These are phyloP conservation scores for Annona squamosa DNA, from an alignment of 164 flowering plant species.

Conservation along the genomic window DNA sequence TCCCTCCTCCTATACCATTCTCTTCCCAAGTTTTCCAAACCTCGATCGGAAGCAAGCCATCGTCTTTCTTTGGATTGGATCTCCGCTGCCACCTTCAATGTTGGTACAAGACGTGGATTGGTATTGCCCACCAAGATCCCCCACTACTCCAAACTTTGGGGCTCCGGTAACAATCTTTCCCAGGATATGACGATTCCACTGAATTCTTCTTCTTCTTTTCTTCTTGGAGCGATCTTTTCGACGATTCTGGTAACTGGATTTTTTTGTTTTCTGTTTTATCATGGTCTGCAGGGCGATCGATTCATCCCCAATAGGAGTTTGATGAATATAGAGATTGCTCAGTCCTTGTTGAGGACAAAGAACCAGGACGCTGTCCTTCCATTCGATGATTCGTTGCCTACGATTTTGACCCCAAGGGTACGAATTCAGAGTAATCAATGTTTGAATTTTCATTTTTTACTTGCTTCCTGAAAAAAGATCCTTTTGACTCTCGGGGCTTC, in stretches of 20 bases:
- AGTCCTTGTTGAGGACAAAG: slow-evolving; percentile 26
- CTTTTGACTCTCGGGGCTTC: background rate
- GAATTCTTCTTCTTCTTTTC: background rate
- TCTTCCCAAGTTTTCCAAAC: background rate
- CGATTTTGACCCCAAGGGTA: slow-evolving; percentile 16
- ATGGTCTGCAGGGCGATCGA: slow-evolving; percentile 38
- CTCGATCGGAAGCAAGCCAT: background rate
- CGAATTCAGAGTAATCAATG: background rate
- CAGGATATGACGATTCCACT: background rate
- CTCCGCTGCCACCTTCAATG: background rate
- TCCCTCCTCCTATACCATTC: background rate
- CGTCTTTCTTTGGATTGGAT: background rate
- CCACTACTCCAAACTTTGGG: slow-evolving; percentile 21
- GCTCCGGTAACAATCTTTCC: slow-evolving; percentile 27
- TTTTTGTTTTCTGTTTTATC: background rate
- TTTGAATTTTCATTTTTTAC: slow-evolving; percentile 3
- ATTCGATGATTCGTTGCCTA: slow-evolving; percentile 1
- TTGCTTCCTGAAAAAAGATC: background rate
- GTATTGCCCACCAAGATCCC: slow-evolving; percentile 39
- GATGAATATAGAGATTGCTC: slow-evolving; percentile 57
- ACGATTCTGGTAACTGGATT: background rate
- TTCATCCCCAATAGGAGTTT: slow-evolving; percentile 56
- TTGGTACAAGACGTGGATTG: slow-evolving; percentile 22
- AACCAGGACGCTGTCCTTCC: background rate
- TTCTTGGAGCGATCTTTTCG: background rate